Evolutionary conservation across 75 land plant genomes (phyloP).

Genomic region (Pinus albicaulis): DNA sequence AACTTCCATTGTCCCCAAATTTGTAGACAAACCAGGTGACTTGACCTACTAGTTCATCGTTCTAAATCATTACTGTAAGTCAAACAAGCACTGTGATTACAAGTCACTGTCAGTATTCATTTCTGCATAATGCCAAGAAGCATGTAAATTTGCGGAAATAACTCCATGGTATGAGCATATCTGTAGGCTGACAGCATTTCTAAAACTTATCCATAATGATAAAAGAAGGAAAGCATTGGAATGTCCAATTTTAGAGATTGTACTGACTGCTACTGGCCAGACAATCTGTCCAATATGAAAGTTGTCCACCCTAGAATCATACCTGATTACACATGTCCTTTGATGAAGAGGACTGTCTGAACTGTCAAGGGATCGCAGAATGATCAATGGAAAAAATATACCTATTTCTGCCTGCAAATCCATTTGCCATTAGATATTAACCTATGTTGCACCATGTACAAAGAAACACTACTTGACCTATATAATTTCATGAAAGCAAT

Average conservation of each 20-base stretch:
- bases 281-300: neutral
- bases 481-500: neutral
- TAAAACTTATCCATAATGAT: neutral
- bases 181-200: neutral
- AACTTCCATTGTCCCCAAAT: too few relatives aligned
- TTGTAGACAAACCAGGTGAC: too few relatives aligned
- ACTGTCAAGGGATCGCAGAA: constrained; percentile 79
- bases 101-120: neutral
- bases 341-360: constrained; percentile 63
- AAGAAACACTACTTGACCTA: neutral
- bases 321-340: constrained; percentile 77
- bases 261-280: neutral
- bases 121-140: neutral
- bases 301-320: constrained; percentile 4
- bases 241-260: neutral
- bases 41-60: too few relatives aligned
- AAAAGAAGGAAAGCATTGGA: neutral
- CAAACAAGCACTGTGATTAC: neutral
- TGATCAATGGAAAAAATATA: constrained; percentile 86
- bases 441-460: neutral
- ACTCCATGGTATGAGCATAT: neutral
- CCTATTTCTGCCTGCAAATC: constrained; percentile 85
- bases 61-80: too few relatives aligned
- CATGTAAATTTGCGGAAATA: neutral
- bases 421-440: neutral